Conservation (phyloP, 208 protist species). For the Strigomonas oncopelti region DNA sequence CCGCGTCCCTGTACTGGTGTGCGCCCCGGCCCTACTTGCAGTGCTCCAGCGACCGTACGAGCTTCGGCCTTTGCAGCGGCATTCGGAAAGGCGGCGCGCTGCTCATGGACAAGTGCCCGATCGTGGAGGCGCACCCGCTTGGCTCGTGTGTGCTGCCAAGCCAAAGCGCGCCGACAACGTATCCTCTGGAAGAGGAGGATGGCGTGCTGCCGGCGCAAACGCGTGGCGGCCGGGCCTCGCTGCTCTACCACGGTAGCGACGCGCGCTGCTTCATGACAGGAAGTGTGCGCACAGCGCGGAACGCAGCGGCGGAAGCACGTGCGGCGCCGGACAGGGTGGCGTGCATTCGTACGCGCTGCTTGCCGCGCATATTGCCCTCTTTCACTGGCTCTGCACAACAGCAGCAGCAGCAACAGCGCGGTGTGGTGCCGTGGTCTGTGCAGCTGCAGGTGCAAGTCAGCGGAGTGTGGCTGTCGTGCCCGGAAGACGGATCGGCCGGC, state of each 20-base stretch:
- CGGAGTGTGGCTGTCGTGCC: constrained; percentile 42
- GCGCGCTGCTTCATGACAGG: constrained; percentile 30
- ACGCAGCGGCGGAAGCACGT: background rate
- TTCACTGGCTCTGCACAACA: too few species aligned
- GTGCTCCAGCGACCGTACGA: constrained; percentile 8
- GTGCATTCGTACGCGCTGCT: background rate
- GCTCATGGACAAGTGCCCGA: constrained; percentile 52
- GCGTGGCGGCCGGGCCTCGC: constrained; percentile 13
- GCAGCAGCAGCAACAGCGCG: too few species aligned
- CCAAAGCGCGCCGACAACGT: constrained; percentile 6
- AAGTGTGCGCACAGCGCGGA: background rate
- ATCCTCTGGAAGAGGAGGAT: constrained; percentile 9
- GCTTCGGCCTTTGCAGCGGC: background rate
- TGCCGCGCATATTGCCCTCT: background rate
- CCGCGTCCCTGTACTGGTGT: constrained; percentile 16
- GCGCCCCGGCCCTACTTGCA: constrained; percentile 13
- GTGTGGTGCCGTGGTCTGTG: background rate
- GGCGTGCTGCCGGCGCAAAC: background rate
- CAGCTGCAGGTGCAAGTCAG: constrained; percentile 44
- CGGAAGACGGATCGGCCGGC: constrained; percentile 30
- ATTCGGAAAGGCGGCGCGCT: background rate
- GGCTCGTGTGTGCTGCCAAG: constrained; percentile 19
- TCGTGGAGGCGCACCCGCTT: constrained; percentile 35
- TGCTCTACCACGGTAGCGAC: constrained; percentile 37
- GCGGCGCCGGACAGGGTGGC: background rate